Conservation (phyloP, 2,329 filamentous ascomycete species). For the Ophiocordyceps polyrhachis-furcata region DNA sequence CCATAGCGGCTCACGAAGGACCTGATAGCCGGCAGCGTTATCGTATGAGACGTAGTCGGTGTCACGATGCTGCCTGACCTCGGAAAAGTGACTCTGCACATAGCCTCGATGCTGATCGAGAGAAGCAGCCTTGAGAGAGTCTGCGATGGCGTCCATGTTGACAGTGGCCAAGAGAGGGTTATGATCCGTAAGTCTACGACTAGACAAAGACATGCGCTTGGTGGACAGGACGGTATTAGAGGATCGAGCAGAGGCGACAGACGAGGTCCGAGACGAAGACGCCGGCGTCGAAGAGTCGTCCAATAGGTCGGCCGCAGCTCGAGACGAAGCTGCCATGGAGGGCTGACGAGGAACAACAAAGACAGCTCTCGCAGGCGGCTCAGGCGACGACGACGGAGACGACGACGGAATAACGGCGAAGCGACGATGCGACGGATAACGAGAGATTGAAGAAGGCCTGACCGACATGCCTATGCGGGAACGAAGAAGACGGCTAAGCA, state of each 20-base stretch:
- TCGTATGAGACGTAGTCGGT: constrained; percentile 35
- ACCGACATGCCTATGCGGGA: constrained; percentile 4
- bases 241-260: constrained; percentile 26
- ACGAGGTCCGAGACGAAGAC: constrained; percentile 31
- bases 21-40: constrained; percentile 39
- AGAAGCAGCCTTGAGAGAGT: constrained; percentile 39
- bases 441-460: constrained; percentile 4
- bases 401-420: not conserved
- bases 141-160: constrained; percentile 37
- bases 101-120: constrained; percentile 44
- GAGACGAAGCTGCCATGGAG: constrained; percentile 17
- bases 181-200: constrained; percentile 29
- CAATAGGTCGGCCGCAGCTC: constrained; percentile 24
- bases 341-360: constrained; percentile 5
- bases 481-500: constrained; percentile 4
- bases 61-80: constrained; percentile 32
- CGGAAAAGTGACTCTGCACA: constrained; percentile 33
- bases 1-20: constrained; percentile 42
- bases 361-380: constrained; percentile 2
- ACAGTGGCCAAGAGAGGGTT: constrained; percentile 35
- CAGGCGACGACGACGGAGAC: not conserved
- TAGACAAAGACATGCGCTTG: constrained; percentile 30
- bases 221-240: constrained; percentile 32
- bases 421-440: constrained; percentile 1
- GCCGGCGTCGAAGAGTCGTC: constrained; percentile 36